Conservation (phyloP, 2,329 filamentous ascomycete species). For the Beauveria rudraprayagi region DNA sequence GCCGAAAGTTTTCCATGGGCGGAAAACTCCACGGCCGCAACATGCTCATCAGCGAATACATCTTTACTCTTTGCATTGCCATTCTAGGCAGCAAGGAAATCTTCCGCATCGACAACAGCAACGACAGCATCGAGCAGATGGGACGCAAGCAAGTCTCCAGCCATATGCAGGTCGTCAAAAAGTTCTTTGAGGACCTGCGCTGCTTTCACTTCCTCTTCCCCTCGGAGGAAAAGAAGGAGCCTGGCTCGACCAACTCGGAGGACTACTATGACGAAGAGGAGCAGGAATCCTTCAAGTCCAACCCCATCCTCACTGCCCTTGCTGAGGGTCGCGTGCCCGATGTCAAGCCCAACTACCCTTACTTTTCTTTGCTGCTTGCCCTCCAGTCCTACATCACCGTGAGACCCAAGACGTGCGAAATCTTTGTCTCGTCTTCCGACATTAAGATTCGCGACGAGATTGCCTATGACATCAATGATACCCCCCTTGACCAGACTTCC, state of each 20-base stretch:
- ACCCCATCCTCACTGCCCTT: conserved; percentile 54
- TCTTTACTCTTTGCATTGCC: conserved; percentile 38
- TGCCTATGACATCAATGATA: conserved; percentile 36
- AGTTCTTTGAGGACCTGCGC: conserved; percentile 53
- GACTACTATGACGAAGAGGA: conserved; percentile 35
- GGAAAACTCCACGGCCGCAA: conserved; percentile 59
- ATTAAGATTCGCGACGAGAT: conserved; percentile 43
- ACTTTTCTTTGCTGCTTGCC: conserved; percentile 48
- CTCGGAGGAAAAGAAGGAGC: conserved; percentile 46
- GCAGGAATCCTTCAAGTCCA: conserved; percentile 53
- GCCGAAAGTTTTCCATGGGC: conserved; percentile 58
- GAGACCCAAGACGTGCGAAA: conserved; percentile 50
- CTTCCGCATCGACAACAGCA: conserved; percentile 35
- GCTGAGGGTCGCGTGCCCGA: conserved; percentile 49
- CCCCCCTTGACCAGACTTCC: conserved; percentile 33
- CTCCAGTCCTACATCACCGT: conserved; percentile 46
- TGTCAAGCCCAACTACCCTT: conserved; percentile 54
- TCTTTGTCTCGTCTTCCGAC: conserved; percentile 47
- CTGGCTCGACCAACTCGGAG: conserved; percentile 55
- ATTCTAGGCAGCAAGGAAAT: conserved; percentile 34
- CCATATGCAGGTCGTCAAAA: conserved; percentile 63
- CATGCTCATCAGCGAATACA: conserved; percentile 62
- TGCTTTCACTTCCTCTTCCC: conserved; percentile 57
- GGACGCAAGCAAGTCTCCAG: conserved; percentile 60
- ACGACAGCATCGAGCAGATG: conserved; percentile 37